phyloP scores from a whole-genome alignment of 495 filamentous ascomycete genomes.

The Xylaria grammica region DNA sequence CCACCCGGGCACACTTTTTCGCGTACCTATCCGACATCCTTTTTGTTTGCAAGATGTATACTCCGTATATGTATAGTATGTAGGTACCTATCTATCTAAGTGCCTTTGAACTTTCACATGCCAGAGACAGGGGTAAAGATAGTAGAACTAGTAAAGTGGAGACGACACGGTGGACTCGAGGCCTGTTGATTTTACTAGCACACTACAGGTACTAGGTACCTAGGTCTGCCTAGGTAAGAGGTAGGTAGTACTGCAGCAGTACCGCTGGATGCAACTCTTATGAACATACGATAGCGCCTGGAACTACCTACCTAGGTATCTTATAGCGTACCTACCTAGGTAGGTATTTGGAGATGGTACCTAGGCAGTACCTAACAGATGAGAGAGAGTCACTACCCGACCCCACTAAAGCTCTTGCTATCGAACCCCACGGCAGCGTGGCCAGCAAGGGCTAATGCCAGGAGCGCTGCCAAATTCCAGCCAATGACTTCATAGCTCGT shows the following conservation, averaged over 20 bases:
- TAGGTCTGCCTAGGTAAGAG: too few relatives aligned
- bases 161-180: not conserved
- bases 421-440: conserved; percentile 2
- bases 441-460: conserved; percentile 2
- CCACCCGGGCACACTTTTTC: too few relatives aligned
- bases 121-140: conserved; percentile 28
- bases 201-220: too few relatives aligned
- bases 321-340: not conserved
- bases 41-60: too few relatives aligned
- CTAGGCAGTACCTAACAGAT: too few relatives aligned
- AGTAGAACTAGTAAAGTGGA: not conserved
- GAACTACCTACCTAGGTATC: not conserved
- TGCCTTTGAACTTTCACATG: conserved; percentile 35
- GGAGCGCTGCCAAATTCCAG: not conserved
- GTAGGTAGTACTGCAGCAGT: not conserved
- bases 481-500: conserved; percentile 27
- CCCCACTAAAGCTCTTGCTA: not conserved
- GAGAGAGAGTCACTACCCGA: too few relatives aligned
- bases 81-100: not conserved
- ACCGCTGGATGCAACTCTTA: not conserved
- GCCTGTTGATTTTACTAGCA: not conserved
- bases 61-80: too few relatives aligned
- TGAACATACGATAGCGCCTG: conserved; percentile 9
- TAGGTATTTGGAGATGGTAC: too few relatives aligned
- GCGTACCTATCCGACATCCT: too few relatives aligned